A percentile compares a stretch with the other conserved stretches of the same genome.
phyloP scores from a whole-genome alignment of 768 basidiomycete genomes.

The Xerocomus potaroensis region DNA sequence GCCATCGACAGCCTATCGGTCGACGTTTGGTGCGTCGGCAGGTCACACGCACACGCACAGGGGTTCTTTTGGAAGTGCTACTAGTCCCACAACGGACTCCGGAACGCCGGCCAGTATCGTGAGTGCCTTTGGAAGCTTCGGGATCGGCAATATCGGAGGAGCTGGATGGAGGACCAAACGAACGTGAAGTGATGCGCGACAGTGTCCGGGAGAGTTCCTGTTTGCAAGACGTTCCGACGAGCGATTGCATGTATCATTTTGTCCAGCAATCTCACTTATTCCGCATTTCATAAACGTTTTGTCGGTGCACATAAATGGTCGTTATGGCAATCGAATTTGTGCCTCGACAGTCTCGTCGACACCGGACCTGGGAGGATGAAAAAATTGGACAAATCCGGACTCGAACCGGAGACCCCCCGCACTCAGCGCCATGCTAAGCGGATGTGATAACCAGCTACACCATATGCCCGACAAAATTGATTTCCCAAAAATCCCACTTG shows the following conservation, averaged over 20 bases:
- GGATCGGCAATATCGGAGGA: slow-evolving; percentile 40
- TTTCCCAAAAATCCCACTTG: too few species aligned
- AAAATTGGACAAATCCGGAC: slow-evolving; percentile 36
- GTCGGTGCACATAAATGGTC: too few species aligned
- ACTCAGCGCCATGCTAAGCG: slow-evolving; percentile 34
- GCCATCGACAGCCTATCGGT: slow-evolving; percentile 62
- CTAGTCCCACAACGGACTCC: slow-evolving; percentile 22
- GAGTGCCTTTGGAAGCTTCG: slow-evolving; percentile 46
- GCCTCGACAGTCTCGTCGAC: too few species aligned
- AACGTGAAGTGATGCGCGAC: slow-evolving; percentile 13
- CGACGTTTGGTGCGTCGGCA: slow-evolving; percentile 50
- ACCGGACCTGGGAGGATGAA: background rate
- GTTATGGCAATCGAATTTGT: too few species aligned
- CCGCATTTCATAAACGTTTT: background rate
- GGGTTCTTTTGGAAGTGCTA: slow-evolving; percentile 14
- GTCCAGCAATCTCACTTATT: slow-evolving; percentile 10
- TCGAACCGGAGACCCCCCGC: slow-evolving; percentile 40
- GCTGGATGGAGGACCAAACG: slow-evolving; percentile 23
- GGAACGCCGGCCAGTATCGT: slow-evolving; percentile 21
- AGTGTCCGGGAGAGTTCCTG: background rate
- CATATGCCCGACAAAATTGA: slow-evolving; percentile 28
- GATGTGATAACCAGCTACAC: slow-evolving; percentile 40
- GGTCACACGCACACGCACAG: slow-evolving; percentile 22
- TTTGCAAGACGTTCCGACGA: slow-evolving; percentile 4
- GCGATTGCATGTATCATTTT: slow-evolving; percentile 9